Evolutionary conservation across 1,284 basidiomycete genomes (phyloP), one percentile per base, ranked within the genome.

Genomic region (Vanrija sp.): DNA sequence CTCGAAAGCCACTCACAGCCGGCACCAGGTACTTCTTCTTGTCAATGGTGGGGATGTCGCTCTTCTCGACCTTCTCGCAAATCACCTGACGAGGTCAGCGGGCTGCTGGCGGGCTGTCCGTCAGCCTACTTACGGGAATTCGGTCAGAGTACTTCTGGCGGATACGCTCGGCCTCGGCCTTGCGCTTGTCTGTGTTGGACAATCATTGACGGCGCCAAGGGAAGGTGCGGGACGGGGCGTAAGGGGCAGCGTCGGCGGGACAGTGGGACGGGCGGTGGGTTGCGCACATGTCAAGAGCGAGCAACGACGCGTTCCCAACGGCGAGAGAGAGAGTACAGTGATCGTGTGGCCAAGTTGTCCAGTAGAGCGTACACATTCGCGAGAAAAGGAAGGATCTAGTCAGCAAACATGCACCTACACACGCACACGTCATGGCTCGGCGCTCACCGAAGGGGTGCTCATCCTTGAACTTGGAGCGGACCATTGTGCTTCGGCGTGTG

Each of bases 1-100:
- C 39, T 7, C 34, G 7, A 6, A 14, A 9, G 19, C 12, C 26
- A 75, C 78, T 47, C 46, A 94, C 91, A 51, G 93, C 95, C 51
- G 96, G 96, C 4, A 98, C 96, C 46, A 99, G 83, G 70, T 98
- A 99, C 83, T 98, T 99, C 89, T 98, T 98, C 90, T 99, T 99
- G 83, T 98, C 96, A 72, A 99, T 98, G 19, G 93, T 95, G 0
- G 94, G 92, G 73, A 98, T 98, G 78, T 99, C 96, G 55, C 94
- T 96, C 74, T 91, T 86, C 81, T 98, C 95, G 51, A 93, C 95
- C 82, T 98, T 98, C 84, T 99, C 96, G 80, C 96, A 99, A 78
- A 99, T 99, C 63, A 98, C 94, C 93, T 97, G 62, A 9, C 7
- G 3, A n/a, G 59, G 21, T 54, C 16, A 34, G 28, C 39, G 19